phyloP scores from a whole-genome alignment of 371 early-diverging fungal genomes.

The Mucor irregularis region DNA sequence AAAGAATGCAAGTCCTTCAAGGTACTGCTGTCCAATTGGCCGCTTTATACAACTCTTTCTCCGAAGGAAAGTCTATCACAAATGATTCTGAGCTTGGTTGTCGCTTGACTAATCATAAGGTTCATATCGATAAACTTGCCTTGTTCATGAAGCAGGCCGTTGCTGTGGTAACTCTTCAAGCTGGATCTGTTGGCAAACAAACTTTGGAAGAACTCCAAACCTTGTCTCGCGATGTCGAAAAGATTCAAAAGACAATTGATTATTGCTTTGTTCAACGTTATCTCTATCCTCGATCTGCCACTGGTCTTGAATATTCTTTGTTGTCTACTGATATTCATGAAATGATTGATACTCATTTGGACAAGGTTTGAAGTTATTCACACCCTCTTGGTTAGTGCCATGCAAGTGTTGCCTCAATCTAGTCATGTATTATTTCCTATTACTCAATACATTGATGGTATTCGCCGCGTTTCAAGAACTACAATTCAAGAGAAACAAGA shows the following conservation, averaged over 20 bases:
- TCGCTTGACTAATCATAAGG: constrained; percentile 48
- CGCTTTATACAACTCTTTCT: constrained; percentile 25
- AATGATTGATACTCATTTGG: constrained; percentile 22
- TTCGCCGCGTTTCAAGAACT: background rate
- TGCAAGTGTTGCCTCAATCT: constrained; percentile 24
- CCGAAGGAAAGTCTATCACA: constrained; percentile 14
- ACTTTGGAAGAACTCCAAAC: constrained; percentile 13
- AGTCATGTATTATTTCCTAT: constrained; percentile 32
- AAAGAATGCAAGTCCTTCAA: constrained; percentile 32
- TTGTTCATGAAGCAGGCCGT: constrained; percentile 39
- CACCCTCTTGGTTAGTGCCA: constrained; percentile 8
- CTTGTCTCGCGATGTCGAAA: constrained; percentile 19
- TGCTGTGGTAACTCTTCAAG: constrained; percentile 23
- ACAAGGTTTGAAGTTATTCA: constrained; percentile 16
- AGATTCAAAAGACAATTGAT: constrained; percentile 33
- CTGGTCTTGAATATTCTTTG: constrained; percentile 26
- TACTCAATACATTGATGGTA: constrained; percentile 17
- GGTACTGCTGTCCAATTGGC: constrained; percentile 39
- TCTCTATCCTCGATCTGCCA: constrained; percentile 29
- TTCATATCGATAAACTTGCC: constrained; percentile 47
- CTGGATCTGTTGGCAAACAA: constrained; percentile 2
- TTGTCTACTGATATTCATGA: constrained; percentile 33
- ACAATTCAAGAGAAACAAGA: background rate
- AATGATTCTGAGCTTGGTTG: constrained; percentile 24
- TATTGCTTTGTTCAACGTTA: constrained; percentile 34